Evolutionary conservation across 2,329 filamentous ascomycete species (phyloP).

Genomic region (Colletotrichum salicis): DNA sequence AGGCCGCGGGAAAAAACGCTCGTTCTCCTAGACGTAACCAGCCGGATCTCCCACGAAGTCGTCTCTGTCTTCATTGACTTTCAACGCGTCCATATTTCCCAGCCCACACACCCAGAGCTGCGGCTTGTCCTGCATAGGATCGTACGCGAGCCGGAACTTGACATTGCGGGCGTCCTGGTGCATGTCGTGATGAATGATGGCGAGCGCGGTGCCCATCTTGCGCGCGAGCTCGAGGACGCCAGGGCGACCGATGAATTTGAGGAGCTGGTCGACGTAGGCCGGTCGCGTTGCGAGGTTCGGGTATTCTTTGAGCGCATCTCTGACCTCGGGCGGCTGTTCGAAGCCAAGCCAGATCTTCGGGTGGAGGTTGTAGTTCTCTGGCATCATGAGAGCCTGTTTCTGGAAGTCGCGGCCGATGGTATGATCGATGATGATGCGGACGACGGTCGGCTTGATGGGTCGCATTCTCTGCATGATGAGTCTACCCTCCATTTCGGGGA

Average conservation of each 20-base stretch:
- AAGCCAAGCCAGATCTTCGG: constrained; percentile 17
- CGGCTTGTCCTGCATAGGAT: not conserved
- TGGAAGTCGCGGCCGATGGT: not conserved
- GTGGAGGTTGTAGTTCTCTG: constrained; percentile 21
- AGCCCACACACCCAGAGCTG: constrained; percentile 15
- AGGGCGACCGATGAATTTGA: not conserved
- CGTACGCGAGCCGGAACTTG: constrained; percentile 7
- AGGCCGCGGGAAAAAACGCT: constrained; percentile 24
- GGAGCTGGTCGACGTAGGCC: constrained; percentile 23
- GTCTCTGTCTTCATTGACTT: not conserved
- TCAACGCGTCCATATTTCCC: constrained; percentile 5
- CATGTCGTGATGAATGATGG: constrained; percentile 23
- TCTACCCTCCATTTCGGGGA: constrained; percentile 8
- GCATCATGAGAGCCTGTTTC: not conserved
- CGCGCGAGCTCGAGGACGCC: not conserved
- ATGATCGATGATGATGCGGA: constrained; percentile 1
- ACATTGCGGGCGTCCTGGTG: constrained; percentile 3
- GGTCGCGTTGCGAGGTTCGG: not conserved
- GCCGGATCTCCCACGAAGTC: constrained; percentile 1
- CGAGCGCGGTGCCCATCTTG: constrained; percentile 17
- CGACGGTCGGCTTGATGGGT: not conserved
- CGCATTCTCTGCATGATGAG: constrained; percentile 16
- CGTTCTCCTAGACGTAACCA: constrained; percentile 7
- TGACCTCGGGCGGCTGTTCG: not conserved
- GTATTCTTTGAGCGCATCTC: not conserved